These are phyloP conservation scores for Helicocarpus griseus DNA, from an alignment of 2,329 filamentous ascomycete species.

Conservation along the genomic window DNA sequence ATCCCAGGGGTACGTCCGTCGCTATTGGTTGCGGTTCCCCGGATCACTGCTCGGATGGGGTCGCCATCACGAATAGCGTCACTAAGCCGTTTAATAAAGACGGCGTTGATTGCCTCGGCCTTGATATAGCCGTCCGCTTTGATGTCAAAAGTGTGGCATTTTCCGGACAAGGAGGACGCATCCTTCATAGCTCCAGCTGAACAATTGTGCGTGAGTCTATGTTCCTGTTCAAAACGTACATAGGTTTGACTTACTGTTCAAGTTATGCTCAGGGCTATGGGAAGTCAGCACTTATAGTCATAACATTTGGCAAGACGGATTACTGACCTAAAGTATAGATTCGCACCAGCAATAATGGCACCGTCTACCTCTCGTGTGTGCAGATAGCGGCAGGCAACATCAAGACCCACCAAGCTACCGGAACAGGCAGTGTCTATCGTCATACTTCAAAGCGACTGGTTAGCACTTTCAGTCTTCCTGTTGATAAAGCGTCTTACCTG, in stretches of 20 bases:
- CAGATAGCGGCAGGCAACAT: conserved; percentile 8
- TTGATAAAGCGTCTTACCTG: neutral
- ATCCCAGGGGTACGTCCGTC: conserved; percentile 18
- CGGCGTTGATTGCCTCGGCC: conserved; percentile 23
- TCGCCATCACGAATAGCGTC: conserved; percentile 22
- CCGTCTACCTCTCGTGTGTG: conserved; percentile 8
- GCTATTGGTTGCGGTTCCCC: conserved; percentile 16
- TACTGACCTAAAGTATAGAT: neutral
- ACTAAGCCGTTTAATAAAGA: conserved; percentile 21
- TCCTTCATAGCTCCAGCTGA: conserved; percentile 11
- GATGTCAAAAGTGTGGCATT: conserved; percentile 24
- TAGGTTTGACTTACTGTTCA: conserved; percentile 1
- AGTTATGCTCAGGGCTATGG: neutral
- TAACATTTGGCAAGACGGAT: neutral
- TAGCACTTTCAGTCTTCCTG: neutral
- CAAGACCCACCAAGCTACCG: conserved; percentile 10
- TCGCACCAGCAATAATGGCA: neutral
- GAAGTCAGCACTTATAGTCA: neutral
- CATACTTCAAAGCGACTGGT: conserved; percentile 2
- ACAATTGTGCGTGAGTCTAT: conserved; percentile 8
- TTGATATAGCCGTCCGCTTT: conserved; percentile 35
- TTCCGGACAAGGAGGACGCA: conserved; percentile 17
- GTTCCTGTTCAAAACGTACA: conserved; percentile 11
- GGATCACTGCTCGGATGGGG: conserved; percentile 23
- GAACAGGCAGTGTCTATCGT: conserved; percentile 16